phyloP scores from a whole-genome alignment of 1,284 basidiomycete genomes.

The Earliella scabrosa region DNA sequence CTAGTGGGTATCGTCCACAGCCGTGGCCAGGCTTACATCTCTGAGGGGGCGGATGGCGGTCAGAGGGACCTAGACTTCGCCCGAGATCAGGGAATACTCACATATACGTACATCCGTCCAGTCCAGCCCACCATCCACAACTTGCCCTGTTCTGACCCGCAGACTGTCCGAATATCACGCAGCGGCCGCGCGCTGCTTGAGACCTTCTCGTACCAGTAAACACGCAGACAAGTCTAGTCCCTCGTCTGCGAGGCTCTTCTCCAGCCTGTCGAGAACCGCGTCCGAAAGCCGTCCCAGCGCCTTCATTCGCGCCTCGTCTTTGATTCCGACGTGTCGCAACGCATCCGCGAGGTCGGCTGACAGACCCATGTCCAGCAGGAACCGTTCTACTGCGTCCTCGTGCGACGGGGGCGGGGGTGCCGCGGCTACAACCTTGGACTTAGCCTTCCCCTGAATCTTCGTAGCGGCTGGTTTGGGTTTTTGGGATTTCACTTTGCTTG shows the following conservation, averaged over 20 bases:
- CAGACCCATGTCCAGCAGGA: conserved; percentile 6
- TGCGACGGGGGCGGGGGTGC: too few species aligned
- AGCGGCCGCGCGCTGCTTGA: not conserved
- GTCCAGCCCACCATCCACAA: too few species aligned
- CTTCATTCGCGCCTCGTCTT: conserved; percentile 9
- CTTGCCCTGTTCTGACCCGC: too few species aligned
- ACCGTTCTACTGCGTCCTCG: conserved; percentile 4
- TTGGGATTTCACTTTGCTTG: too few species aligned
- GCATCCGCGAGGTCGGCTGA: not conserved
- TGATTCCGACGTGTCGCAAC: conserved; percentile 10
- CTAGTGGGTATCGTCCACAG: too few species aligned
- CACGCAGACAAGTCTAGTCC: conserved; percentile 5
- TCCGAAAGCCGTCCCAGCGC: conserved; percentile 7
- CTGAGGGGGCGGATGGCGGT: too few species aligned
- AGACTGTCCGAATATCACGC: too few species aligned
- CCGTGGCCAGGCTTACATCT: too few species aligned
- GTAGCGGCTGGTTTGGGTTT: not conserved
- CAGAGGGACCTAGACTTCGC: too few species aligned
- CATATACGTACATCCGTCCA: too few species aligned
- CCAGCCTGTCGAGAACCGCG: conserved; percentile 4
- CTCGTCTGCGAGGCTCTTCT: not conserved
- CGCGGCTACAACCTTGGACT: not conserved
- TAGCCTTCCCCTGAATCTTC: too few species aligned
- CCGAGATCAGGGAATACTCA: too few species aligned
- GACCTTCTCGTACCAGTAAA: conserved; percentile 6